These are phyloP conservation scores for Rhodotorula babjevae DNA, from an alignment of 768 basidiomycete genomes.

Conservation along the genomic window DNA sequence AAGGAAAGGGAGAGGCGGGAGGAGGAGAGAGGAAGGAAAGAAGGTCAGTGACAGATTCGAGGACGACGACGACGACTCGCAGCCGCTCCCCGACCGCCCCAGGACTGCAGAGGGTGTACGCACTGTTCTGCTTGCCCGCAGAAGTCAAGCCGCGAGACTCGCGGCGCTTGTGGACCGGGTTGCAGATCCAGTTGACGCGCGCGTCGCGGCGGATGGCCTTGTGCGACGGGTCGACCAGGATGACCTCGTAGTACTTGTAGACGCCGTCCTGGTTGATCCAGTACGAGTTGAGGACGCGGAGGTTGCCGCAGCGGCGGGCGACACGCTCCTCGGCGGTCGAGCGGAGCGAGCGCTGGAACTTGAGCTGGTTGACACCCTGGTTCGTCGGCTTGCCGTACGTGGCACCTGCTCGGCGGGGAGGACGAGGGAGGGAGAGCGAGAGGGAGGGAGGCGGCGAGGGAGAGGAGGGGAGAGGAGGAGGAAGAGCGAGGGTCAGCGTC, in stretches of 20 bases:
- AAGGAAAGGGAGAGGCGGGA: background rate
- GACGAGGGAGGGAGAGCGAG: too few species aligned
- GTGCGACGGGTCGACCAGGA: constrained; percentile 91
- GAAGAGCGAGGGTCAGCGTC: background rate
- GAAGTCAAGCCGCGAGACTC: constrained; percentile 96
- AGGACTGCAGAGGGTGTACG: background rate
- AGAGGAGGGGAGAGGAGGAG: too few species aligned
- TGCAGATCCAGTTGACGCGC: constrained; percentile 90
- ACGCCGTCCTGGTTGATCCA: constrained; percentile 71
- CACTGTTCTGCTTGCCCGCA: constrained; percentile 90
- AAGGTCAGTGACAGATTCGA: constrained; percentile 12
- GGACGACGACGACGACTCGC: background rate
- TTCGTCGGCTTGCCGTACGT: constrained; percentile 98
- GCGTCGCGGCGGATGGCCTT: constrained; percentile 92
- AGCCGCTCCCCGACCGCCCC: too few species aligned
- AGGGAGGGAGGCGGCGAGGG: too few species aligned
- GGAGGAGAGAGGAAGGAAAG: background rate
- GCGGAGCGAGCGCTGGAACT: constrained; percentile 88
- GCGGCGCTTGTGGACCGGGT: constrained; percentile 97
- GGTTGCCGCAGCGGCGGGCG: constrained; percentile 88
- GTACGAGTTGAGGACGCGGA: constrained; percentile 96
- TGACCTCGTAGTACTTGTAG: constrained; percentile 84
- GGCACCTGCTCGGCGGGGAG: constrained; percentile 58
- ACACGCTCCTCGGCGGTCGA: constrained; percentile 97
- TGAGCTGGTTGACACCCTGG: constrained; percentile 99